Conservation (phyloP, 495 filamentous ascomycete species). For the Chaetomium cochliodes region DNA sequence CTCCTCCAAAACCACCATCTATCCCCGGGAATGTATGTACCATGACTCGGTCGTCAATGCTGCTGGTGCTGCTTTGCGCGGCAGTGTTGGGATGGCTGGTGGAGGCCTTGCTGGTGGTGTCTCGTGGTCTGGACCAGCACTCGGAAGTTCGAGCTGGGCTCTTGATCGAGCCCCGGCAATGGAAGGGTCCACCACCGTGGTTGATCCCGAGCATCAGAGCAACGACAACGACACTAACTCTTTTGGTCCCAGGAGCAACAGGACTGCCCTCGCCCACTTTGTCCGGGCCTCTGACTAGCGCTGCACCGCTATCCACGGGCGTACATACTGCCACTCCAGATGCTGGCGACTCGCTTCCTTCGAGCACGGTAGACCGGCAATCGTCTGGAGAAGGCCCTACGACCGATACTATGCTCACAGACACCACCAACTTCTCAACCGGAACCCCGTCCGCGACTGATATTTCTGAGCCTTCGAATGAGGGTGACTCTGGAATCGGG, state of each 20-base stretch:
- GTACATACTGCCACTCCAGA: background rate
- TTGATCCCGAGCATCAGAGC: background rate
- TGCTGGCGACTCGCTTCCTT: background rate
- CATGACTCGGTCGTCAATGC: constrained; percentile 22
- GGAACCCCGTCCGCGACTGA: constrained; percentile 18
- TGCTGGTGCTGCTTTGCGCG: constrained; percentile 20
- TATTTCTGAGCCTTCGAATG: constrained; percentile 20
- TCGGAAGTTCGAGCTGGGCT: constrained; percentile 5
- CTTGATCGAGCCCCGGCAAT: background rate
- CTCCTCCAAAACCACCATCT: constrained; percentile 1
- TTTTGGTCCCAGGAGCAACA: constrained; percentile 20
- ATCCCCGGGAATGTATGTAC: constrained; percentile 9
- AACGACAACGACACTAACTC: constrained; percentile 27
- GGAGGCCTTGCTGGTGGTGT: constrained; percentile 18
- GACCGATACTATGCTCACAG: constrained; percentile 33
- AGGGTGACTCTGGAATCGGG: constrained; percentile 18
- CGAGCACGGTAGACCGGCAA: background rate
- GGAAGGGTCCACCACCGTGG: constrained; percentile 14
- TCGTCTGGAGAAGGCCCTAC: constrained; percentile 14
- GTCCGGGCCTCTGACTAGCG: background rate
- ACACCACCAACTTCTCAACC: constrained; percentile 16
- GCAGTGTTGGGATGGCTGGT: constrained; percentile 18
- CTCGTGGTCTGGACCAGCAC: constrained; percentile 9
- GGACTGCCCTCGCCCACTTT: background rate
- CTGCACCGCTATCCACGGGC: background rate